Conservation (phyloP, 179 eudicot species). For the Vitellaria paradoxa region DNA sequence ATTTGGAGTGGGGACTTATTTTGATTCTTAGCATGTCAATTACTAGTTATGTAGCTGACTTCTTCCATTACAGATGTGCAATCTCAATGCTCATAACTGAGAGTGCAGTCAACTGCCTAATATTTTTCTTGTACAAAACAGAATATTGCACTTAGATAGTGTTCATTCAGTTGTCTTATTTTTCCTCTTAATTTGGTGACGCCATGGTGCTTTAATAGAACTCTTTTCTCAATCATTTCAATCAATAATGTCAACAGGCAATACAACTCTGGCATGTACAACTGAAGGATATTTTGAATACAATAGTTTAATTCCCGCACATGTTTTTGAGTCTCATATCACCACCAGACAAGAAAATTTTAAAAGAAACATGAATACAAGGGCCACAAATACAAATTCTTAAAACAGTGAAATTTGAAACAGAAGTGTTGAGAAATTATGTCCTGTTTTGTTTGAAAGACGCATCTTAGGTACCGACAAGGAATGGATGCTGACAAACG, state of each 20-base stretch:
- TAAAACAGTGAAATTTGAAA: neutral
- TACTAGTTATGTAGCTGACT: too few species aligned
- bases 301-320: neutral
- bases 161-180: too few species aligned
- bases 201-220: too few species aligned
- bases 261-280: neutral
- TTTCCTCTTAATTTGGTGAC: too few species aligned
- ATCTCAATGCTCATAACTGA: too few species aligned
- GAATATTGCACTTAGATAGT: too few species aligned
- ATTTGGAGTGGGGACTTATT: neutral
- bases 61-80: too few species aligned
- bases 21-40: neutral
- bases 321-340: too few species aligned
- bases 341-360: neutral
- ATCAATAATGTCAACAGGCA: too few species aligned
- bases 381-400: neutral
- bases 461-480: slow-evolving; percentile 39
- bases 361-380: neutral
- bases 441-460: neutral
- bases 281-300: neutral
- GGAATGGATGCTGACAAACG: slow-evolving; percentile 92
- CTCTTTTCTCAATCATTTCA: too few species aligned
- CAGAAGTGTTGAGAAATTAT: neutral
- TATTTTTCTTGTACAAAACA: too few species aligned
- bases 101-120: too few species aligned